phyloP scores from a whole-genome alignment of 2,329 filamentous ascomycete genomes.

The Diplodia seriata region DNA sequence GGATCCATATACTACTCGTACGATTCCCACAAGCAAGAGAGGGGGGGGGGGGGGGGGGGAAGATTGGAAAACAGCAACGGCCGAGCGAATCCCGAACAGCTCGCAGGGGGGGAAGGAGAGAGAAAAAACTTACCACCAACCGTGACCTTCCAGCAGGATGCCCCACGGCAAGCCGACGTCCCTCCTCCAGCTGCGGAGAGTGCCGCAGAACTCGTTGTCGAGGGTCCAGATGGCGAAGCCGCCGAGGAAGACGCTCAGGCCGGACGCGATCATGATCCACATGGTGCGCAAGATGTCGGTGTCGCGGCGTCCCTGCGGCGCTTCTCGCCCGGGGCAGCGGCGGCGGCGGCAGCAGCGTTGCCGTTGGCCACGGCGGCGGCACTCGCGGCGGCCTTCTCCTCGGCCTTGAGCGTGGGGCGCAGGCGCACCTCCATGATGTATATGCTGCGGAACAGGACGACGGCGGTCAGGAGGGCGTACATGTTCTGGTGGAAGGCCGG shows the following conservation, averaged over 20 bases:
- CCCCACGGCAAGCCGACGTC: conserved; percentile 80
- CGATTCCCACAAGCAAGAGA: not conserved
- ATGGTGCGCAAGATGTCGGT: conserved; percentile 67
- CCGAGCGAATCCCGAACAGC: not conserved
- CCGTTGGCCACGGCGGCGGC: conserved; percentile 1
- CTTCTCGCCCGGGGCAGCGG: conserved; percentile 37
- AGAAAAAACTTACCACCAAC: conserved; percentile 66
- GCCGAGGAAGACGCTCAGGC: conserved; percentile 72
- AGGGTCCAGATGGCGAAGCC: conserved; percentile 81
- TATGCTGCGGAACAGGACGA: conserved; percentile 75
- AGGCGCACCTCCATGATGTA: conserved; percentile 76
- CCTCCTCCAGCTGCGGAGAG: conserved; percentile 69
- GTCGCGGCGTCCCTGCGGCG: conserved; percentile 63
- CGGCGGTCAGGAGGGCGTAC: conserved; percentile 74
- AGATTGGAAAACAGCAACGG: conserved; percentile 7
- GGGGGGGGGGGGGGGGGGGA: too few relatives aligned
- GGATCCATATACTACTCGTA: not conserved
- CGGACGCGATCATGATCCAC: conserved; percentile 76
- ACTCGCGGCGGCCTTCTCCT: conserved; percentile 47
- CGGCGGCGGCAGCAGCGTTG: conserved; percentile 3
- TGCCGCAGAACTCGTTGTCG: conserved; percentile 77
- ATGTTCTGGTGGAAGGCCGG: conserved; percentile 83
- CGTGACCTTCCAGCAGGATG: conserved; percentile 74
- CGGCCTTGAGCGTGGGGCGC: conserved; percentile 60
- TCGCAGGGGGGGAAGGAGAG: not conserved